phyloP scores from a whole-genome alignment of 2,329 filamentous ascomycete genomes.

The Albophoma yamanashiensis region DNA sequence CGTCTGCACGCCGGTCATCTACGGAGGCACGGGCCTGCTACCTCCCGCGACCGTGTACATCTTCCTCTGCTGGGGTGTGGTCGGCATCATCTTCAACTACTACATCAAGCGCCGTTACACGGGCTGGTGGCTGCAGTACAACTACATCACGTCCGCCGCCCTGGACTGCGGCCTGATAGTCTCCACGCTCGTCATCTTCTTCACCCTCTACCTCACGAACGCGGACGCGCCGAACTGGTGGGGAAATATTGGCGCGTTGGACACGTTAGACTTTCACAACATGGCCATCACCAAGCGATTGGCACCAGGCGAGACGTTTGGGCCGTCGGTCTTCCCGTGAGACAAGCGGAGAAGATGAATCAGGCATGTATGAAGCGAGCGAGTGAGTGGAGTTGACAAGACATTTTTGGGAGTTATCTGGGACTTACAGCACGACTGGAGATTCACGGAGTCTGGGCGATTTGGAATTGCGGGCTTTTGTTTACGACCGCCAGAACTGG shows the following conservation, averaged over 20 bases:
- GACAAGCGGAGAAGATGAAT: neutral
- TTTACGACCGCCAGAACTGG: neutral
- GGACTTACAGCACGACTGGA: neutral
- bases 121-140: slow-evolving; percentile 71
- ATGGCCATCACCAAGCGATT: slow-evolving; percentile 32
- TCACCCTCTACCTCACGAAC: slow-evolving; percentile 51
- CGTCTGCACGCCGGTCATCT: slow-evolving; percentile 58
- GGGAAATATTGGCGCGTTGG: slow-evolving; percentile 39
- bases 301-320: slow-evolving; percentile 36
- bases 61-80: slow-evolving; percentile 60
- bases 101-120: slow-evolving; percentile 53
- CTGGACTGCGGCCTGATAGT: slow-evolving; percentile 59
- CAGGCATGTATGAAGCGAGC: neutral
- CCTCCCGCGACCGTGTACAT: slow-evolving; percentile 62
- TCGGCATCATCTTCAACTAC: slow-evolving; percentile 60
- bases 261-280: slow-evolving; percentile 34
- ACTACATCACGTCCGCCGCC: slow-evolving; percentile 64
- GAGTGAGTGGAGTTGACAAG: neutral
- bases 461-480: neutral
- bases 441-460: slow-evolving; percentile 6
- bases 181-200: slow-evolving; percentile 59
- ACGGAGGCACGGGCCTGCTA: slow-evolving; percentile 51
- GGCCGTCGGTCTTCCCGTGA: slow-evolving; percentile 24
- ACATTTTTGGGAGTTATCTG: neutral
- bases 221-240: slow-evolving; percentile 50